Conservation (phyloP, 2,329 filamentous ascomycete species). For the Neonectria neomacrospora region DNA sequence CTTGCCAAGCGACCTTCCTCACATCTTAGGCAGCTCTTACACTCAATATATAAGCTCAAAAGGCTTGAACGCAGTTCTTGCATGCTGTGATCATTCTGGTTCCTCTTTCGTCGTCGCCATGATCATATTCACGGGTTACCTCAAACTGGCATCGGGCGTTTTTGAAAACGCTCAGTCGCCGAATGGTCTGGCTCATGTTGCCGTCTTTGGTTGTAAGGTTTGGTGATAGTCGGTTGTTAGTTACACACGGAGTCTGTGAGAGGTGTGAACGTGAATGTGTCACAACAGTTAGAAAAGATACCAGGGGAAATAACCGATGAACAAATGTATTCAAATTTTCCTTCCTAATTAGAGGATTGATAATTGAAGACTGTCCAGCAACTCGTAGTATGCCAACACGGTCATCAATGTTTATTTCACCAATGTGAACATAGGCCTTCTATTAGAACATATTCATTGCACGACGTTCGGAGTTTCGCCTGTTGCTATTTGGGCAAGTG, state of each 20-base stretch:
- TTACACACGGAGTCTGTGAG: not conserved
- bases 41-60: not conserved
- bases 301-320: not conserved
- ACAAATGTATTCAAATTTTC: not conserved
- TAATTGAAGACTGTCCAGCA: not conserved
- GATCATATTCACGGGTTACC: not conserved
- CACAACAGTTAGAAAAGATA: not conserved
- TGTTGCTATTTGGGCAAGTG: constrained; percentile 24
- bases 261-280: not conserved
- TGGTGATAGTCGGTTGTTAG: not conserved
- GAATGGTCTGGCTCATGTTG: not conserved
- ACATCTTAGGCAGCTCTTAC: not conserved
- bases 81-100: not conserved
- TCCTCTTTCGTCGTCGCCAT: not conserved
- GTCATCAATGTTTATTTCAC: not conserved
- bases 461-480: not conserved
- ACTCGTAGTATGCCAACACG: not conserved
- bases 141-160: not conserved
- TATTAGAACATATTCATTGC: not conserved
- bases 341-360: not conserved
- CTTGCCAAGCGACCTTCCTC: not conserved
- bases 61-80: not conserved
- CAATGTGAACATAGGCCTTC: not conserved
- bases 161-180: not conserved
- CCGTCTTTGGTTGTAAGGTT: not conserved